Conservation (phyloP, 1,284 basidiomycete species). For the Trametes sp. region DNA sequence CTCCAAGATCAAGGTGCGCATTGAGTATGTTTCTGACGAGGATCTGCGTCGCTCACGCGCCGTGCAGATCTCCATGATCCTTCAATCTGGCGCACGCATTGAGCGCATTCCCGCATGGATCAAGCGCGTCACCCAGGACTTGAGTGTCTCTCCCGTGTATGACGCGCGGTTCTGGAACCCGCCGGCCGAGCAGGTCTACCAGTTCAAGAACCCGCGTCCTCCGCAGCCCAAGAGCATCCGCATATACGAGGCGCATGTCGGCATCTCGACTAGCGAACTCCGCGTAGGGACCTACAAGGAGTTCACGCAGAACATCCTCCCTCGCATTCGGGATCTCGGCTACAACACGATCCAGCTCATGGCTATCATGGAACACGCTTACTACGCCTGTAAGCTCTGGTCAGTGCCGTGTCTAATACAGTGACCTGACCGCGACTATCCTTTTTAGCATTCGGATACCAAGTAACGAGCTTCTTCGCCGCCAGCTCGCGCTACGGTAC, state of each 20-base stretch:
- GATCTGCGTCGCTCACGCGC: background rate
- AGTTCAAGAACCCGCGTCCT: slow-evolving; percentile 84
- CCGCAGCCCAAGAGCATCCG: slow-evolving; percentile 75
- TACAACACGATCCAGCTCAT: slow-evolving; percentile 98
- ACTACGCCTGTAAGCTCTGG: slow-evolving; percentile 87
- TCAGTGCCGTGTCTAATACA: background rate
- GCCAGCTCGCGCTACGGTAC: slow-evolving; percentile 93
- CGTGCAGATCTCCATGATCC: slow-evolving; percentile 83
- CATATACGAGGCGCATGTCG: slow-evolving; percentile 98
- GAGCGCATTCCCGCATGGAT: slow-evolving; percentile 96
- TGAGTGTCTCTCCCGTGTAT: slow-evolving; percentile 89
- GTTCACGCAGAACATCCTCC: slow-evolving; percentile 87
- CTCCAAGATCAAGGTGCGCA: slow-evolving; percentile 85
- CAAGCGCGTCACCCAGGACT: slow-evolving; percentile 93
- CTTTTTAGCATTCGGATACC: slow-evolving; percentile 90
- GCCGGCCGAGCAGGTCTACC: slow-evolving; percentile 72
- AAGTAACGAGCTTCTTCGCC: slow-evolving; percentile 98
- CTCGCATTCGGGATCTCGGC: slow-evolving; percentile 89
- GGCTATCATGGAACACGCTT: slow-evolving; percentile 98
- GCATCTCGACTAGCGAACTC: slow-evolving; percentile 90
- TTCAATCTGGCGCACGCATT: slow-evolving; percentile 79
- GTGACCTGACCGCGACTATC: slow-evolving; percentile 7
- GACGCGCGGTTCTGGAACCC: slow-evolving; percentile 99
- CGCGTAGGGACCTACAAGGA: slow-evolving; percentile 96
- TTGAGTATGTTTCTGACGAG: slow-evolving; percentile 14